These are phyloP conservation scores for Fusarium poae DNA, from an alignment of 2,329 filamentous ascomycete species.

Conservation along the genomic window DNA sequence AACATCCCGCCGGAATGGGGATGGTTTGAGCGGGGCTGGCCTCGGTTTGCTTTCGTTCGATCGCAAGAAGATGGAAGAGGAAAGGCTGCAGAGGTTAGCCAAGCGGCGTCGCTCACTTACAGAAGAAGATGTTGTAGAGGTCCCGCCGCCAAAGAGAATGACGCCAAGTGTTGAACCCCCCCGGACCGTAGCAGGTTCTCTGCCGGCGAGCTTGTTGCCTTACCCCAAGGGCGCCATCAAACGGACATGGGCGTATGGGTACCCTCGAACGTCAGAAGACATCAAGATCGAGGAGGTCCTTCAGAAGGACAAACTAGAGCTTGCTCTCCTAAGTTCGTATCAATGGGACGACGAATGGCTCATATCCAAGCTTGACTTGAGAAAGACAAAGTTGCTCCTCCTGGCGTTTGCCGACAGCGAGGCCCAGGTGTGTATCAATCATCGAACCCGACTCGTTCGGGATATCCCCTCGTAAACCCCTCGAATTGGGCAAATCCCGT, in stretches of 20 bases:
- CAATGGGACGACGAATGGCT: slow-evolving; percentile 89
- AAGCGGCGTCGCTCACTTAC: slow-evolving; percentile 61
- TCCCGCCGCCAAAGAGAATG: slow-evolving; percentile 49
- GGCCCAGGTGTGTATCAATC: slow-evolving; percentile 60
- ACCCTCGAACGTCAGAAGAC: slow-evolving; percentile 73
- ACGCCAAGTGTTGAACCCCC: slow-evolving; percentile 22
- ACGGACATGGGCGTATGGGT: slow-evolving; percentile 81
- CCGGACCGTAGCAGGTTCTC: slow-evolving; percentile 13
- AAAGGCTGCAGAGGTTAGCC: slow-evolving; percentile 77
- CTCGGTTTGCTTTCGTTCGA: slow-evolving; percentile 70
- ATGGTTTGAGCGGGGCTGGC: slow-evolving; percentile 34
- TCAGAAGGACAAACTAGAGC: slow-evolving; percentile 76
- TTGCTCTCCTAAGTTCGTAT: slow-evolving; percentile 88
- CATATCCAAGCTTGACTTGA: slow-evolving; percentile 74
- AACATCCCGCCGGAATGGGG: slow-evolving; percentile 34
- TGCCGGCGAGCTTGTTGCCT: slow-evolving; percentile 49
- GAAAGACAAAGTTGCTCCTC: slow-evolving; percentile 72
- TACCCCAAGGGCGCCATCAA: slow-evolving; percentile 76
- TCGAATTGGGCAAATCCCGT: slow-evolving; percentile 16
- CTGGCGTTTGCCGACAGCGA: slow-evolving; percentile 68
- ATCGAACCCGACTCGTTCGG: slow-evolving; percentile 18
- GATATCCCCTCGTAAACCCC: slow-evolving; percentile 7
- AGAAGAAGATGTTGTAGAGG: slow-evolving; percentile 49
- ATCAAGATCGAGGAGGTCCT: slow-evolving; percentile 91
- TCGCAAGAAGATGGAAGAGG: slow-evolving; percentile 86